Base-by-base conservation (phyloP, 768 basidiomycete genomes). In the Phlegmacium glaucopus region DNA sequence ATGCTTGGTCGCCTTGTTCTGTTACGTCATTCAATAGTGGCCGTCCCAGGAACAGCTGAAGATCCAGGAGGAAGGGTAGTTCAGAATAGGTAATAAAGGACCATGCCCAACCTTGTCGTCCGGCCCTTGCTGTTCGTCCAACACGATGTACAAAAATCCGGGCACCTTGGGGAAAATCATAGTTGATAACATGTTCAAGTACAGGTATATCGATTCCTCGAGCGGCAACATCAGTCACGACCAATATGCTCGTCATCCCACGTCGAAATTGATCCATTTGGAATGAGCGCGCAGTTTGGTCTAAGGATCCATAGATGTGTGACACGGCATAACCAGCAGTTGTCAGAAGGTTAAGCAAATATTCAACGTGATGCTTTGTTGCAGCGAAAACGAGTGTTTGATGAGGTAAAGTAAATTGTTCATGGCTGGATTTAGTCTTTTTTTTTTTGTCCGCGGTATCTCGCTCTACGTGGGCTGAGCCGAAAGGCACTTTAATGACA, bases 301-400 rank as follows among this genome's bases (percentile, higher is more conserved):
- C 94, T 30, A 99, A 80, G 6, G 96, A 85, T 18, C 96, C 95
- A 59, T 98, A 98, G 42, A 98, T 94, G 53, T 94, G 87, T 10
- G 95, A 95, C 13, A 91, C 85, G 2, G 90, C 72, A 62, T 95
- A 99, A 9, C 92, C 91, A 8, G 87, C 85, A 10, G 86, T 77
- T 4, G 75, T 75, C 45, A 99, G 76, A 4, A 99, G 73, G 36
- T 78, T 79, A 2, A 82, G 77, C 38, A 98, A 77, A 64, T 96
- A 99, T 66, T 98, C 96, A 59, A 99, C 94, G 57, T 99, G 96
- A 60, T 99, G 96, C 65, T 99, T 98, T 15, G 96, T 99, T 6
- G 95, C 92, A 3, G 87, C 85, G 59, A 99, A 99, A 7, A 99
- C 78, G 41, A 99, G 81, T 1, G 94, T 94, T 66, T 99, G 96